phyloP scores from a whole-genome alignment of 768 basidiomycete genomes.

The Termitomyces sp. region DNA sequence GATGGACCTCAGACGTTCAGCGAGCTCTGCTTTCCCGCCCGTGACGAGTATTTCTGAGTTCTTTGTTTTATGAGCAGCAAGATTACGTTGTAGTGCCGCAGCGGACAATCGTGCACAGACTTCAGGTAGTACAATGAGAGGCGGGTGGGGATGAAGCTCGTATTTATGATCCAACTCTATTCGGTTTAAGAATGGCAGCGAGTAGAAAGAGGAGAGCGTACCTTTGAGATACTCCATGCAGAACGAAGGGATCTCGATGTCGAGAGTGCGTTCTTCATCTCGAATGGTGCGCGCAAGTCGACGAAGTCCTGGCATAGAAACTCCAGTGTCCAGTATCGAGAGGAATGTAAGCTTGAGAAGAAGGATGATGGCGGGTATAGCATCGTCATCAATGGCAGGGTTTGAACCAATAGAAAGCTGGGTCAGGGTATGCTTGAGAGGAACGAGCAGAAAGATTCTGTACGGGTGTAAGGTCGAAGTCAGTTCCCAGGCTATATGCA shows the following conservation, averaged over 20 bases:
- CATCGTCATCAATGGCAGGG: slow-evolving; percentile 51
- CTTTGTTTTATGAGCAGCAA: slow-evolving; percentile 48
- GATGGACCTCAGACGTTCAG: slow-evolving; percentile 40
- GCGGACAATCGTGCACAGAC: slow-evolving; percentile 40
- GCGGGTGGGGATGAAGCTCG: slow-evolving; percentile 41
- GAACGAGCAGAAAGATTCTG: slow-evolving; percentile 57
- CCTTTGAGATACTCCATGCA: slow-evolving; percentile 56
- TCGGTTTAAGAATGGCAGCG: neutral
- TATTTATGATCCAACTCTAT: slow-evolving; percentile 48
- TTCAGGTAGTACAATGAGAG: slow-evolving; percentile 44
- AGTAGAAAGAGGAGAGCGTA: slow-evolving; percentile 23
- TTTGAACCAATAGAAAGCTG: slow-evolving; percentile 54
- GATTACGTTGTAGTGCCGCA: slow-evolving; percentile 52
- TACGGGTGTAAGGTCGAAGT: slow-evolving; percentile 1
- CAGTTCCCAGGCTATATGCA: neutral
- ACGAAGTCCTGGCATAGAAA: slow-evolving; percentile 59
- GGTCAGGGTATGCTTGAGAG: slow-evolving; percentile 51
- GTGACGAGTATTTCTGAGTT: slow-evolving; percentile 27
- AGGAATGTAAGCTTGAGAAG: slow-evolving; percentile 47
- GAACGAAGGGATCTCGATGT: slow-evolving; percentile 49
- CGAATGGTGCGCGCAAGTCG: slow-evolving; percentile 31
- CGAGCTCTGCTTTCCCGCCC: slow-evolving; percentile 35
- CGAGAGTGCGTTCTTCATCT: slow-evolving; percentile 36
- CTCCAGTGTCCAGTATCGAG: slow-evolving; percentile 49
- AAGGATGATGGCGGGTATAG: slow-evolving; percentile 50